Evolutionary conservation across 352 stramenopile species (phyloP).

Genomic region (Phytopythium delawarense): DNA sequence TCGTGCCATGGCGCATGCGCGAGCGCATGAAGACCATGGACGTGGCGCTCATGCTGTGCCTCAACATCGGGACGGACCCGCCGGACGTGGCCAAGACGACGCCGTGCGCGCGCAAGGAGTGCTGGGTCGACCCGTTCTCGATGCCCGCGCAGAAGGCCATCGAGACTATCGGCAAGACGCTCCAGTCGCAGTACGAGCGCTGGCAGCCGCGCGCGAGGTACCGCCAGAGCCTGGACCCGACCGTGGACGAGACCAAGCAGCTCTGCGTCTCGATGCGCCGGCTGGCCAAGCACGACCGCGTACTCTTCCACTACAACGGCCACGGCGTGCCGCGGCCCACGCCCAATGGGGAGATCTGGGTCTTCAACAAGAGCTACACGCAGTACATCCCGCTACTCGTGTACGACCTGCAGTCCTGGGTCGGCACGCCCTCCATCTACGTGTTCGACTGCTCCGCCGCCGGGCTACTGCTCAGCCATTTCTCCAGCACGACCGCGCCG

Average conservation of each 20-base stretch:
- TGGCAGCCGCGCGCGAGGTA: constrained; percentile 95
- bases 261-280: constrained; percentile 92
- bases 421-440: constrained; percentile 94
- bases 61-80: constrained; percentile 98
- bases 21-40: constrained; percentile 91
- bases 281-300: constrained; percentile 90
- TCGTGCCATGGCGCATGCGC: constrained; percentile 82
- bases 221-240: constrained; percentile 94
- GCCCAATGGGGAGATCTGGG: constrained; percentile 98
- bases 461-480: constrained; percentile 94
- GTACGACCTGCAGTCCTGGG: constrained; percentile 93
- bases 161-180: constrained; percentile 93
- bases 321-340: constrained; percentile 98
- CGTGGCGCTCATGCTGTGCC: constrained; percentile 95
- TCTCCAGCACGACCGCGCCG: constrained; percentile 46
- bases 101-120: constrained; percentile 96
- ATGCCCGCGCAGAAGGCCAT: constrained; percentile 94
- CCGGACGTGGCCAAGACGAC: constrained; percentile 96
- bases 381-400: constrained; percentile 99
- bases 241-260: constrained; percentile 93
- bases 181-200: constrained; percentile 94
- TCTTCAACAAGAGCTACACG: constrained; percentile 99
- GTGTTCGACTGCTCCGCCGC: constrained; percentile 98
- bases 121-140: constrained; percentile 97
- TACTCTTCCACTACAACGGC: constrained; percentile 99